phyloP scores from a whole-genome alignment of 2,329 filamentous ascomycete genomes.

The Ophiostoma ulmi region DNA sequence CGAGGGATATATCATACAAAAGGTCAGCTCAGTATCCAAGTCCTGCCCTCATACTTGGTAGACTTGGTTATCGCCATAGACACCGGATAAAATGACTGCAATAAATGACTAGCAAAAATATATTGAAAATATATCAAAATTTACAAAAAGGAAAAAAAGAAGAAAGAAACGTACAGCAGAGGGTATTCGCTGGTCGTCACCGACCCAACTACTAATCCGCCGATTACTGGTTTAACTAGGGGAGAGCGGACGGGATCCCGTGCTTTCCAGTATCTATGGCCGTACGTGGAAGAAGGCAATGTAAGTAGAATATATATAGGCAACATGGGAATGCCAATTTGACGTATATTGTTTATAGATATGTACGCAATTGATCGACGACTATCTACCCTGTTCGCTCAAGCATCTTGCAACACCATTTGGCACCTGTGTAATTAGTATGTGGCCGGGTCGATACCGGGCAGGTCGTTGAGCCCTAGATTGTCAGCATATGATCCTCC shows the following conservation, averaged over 20 bases:
- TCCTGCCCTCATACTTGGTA: too few relatives aligned
- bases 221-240: not conserved
- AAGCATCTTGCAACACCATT: too few relatives aligned
- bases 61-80: too few relatives aligned
- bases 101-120: too few relatives aligned
- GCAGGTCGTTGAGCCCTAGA: not conserved
- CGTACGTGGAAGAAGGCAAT: not conserved
- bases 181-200: conserved; percentile 1
- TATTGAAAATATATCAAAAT: too few relatives aligned
- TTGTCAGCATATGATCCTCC: not conserved
- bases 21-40: too few relatives aligned
- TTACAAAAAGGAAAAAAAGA: not conserved
- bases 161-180: not conserved
- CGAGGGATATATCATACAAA: too few relatives aligned
- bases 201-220: conserved; percentile 1
- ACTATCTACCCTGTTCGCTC: not conserved
- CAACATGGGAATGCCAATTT: too few relatives aligned
- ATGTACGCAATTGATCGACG: not conserved
- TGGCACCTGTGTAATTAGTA: not conserved
- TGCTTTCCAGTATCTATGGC: not conserved
- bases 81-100: too few relatives aligned
- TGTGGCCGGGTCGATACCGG: not conserved
- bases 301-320: too few relatives aligned
- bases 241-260: not conserved
- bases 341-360: not conserved